These are phyloP conservation scores for Pichia eremophila DNA, from an alignment of 805 yeast species.

Conservation along the genomic window DNA sequence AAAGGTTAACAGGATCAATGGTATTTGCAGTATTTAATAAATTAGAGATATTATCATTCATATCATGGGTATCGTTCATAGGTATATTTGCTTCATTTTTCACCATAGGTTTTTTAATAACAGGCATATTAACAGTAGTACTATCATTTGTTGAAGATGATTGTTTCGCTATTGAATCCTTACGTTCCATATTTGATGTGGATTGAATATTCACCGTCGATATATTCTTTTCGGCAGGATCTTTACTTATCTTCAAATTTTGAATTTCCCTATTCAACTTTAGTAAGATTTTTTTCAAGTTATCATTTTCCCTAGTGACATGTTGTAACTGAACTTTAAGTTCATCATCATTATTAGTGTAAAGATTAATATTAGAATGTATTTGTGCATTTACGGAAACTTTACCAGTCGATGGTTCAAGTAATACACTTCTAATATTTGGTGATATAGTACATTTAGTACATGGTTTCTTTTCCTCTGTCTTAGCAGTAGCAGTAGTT, in stretches of 20 bases:
- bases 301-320: slow-evolving; percentile 35
- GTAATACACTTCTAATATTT: slow-evolving; percentile 10
- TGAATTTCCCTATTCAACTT: slow-evolving; percentile 33
- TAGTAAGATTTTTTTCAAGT: slow-evolving; percentile 31
- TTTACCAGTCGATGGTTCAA: slow-evolving; percentile 11
- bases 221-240: slow-evolving; percentile 5
- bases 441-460: slow-evolving; percentile 5
- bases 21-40: slow-evolving; percentile 14
- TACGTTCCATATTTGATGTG: neutral
- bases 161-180: neutral
- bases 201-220: neutral
- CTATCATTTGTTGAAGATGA: neutral
- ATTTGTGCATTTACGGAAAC: slow-evolving; percentile 25
- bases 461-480: neutral
- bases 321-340: slow-evolving; percentile 31
- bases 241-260: slow-evolving; percentile 19
- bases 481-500: no score
- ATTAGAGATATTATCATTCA: neutral
- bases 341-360: slow-evolving; percentile 23
- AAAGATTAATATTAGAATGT: slow-evolving; percentile 28
- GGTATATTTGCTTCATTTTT: neutral
- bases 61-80: neutral
- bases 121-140: neutral
- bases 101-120: neutral
- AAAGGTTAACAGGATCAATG: slow-evolving; percentile 26